Percentiles rank a stretch among this genome's conserved stretches.
Evolutionary conservation across 495 filamentous ascomycete species (phyloP).

Genomic region (Penicillium macrosclerotiorum): DNA sequence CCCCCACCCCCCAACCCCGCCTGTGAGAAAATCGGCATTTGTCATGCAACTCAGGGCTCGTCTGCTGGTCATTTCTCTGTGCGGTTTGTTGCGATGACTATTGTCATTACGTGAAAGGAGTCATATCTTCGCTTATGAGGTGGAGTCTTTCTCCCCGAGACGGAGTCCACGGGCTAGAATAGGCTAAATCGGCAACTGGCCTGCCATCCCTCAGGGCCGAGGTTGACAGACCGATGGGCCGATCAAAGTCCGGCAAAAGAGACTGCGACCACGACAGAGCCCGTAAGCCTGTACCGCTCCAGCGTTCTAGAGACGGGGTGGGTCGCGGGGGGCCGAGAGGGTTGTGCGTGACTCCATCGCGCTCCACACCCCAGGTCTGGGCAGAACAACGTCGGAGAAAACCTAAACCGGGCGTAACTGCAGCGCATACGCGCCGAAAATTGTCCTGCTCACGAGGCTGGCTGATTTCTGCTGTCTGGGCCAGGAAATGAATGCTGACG

Average conservation of each 20-base stretch:
- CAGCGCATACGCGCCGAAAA: no score
- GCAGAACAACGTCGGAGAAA: not conserved
- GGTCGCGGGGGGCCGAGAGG: conserved; percentile 8
- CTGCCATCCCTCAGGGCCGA: not conserved
- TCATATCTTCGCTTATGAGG: no score
- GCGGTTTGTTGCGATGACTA: no score
- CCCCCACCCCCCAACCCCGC: not conserved
- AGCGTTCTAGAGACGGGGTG: not conserved
- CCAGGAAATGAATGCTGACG: not conserved
- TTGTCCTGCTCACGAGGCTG: no score
- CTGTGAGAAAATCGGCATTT: no score
- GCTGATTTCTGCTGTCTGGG: no score
- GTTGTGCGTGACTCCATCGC: not conserved
- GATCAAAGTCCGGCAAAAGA: not conserved
- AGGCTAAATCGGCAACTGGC: conserved; percentile 8
- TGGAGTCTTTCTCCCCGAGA: not conserved
- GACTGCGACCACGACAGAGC: no score
- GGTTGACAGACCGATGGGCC: conserved; percentile 7
- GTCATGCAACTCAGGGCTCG: no score
- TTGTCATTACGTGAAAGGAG: no score
- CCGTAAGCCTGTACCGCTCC: not conserved
- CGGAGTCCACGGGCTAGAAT: not conserved
- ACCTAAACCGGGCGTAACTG: conserved; percentile 1
- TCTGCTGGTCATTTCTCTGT: no score
- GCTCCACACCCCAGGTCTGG: conserved; percentile 9